phyloP scores from a whole-genome alignment of 768 basidiomycete genomes.

The Pisolithus orientalis region DNA sequence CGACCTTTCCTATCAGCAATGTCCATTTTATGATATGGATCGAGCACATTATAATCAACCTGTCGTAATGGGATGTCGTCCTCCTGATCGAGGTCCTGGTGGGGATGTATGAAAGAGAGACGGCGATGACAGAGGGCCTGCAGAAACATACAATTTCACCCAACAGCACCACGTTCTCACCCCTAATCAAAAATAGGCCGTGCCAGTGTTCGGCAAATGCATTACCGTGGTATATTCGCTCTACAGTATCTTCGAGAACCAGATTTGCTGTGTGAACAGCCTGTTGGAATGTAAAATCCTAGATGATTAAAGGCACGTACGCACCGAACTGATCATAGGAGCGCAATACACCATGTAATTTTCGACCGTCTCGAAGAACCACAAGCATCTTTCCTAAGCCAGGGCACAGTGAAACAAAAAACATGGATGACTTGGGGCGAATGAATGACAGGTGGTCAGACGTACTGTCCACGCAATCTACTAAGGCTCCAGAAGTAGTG shows the following conservation, averaged over 20 bases:
- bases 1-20: conserved; percentile 67
- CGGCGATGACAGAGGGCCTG: neutral
- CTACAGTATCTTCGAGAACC: conserved; percentile 91
- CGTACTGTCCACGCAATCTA: conserved; percentile 99
- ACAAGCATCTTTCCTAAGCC: conserved; percentile 95
- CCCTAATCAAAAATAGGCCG: conserved; percentile 91
- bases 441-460: conserved; percentile 51
- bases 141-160: conserved; percentile 83
- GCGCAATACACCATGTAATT: conserved; percentile 90
- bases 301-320: conserved; percentile 15
- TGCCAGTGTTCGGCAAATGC: conserved; percentile 84
- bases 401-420: conserved; percentile 21
- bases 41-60: conserved; percentile 65
- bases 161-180: conserved; percentile 95
- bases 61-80: conserved; percentile 78
- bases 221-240: conserved; percentile 87
- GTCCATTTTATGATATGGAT: conserved; percentile 67
- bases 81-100: conserved; percentile 86
- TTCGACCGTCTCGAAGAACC: conserved; percentile 91
- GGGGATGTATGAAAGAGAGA: conserved; percentile 1
- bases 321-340: conserved; percentile 99
- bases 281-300: neutral
- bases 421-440: conserved; percentile 43
- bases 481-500: conserved; percentile 96
- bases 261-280: conserved; percentile 70